Evolutionary conservation across 192 early-diverging fungal species (phyloP).

Genomic region (Diversispora eburnea): DNA sequence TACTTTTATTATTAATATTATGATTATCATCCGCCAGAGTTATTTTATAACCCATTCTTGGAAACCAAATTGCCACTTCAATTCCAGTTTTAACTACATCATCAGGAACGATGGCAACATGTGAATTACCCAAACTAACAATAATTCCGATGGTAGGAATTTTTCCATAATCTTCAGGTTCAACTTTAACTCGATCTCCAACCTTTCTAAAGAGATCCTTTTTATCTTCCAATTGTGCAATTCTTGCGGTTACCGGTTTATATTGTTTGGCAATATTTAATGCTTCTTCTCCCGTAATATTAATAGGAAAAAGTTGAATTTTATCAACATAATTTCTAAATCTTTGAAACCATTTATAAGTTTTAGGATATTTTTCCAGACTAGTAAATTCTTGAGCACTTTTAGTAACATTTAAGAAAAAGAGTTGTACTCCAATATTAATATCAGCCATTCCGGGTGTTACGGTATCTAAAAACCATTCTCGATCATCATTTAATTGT

Average conservation of each 20-base stretch:
- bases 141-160: constrained; percentile 34
- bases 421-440: constrained; percentile 28
- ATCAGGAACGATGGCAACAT: constrained; percentile 30
- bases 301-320: constrained; percentile 24
- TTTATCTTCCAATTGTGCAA: background rate
- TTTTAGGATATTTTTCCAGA: constrained; percentile 21
- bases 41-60: constrained; percentile 33
- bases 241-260: background rate
- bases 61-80: constrained; percentile 33
- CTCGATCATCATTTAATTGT: constrained; percentile 26
- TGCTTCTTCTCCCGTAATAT: constrained; percentile 35
- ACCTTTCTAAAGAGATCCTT: constrained; percentile 8
- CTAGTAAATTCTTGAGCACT: constrained; percentile 27
- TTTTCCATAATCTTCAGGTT: constrained; percentile 45
- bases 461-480: constrained; percentile 35
- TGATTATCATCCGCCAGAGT: too few relatives aligned
- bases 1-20: too few relatives aligned
- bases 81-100: constrained; percentile 13
- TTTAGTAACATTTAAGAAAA: constrained; percentile 30
- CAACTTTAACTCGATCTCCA: constrained; percentile 32
- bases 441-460: constrained; percentile 31
- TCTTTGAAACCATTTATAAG: constrained; percentile 34
- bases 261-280: constrained; percentile 29
- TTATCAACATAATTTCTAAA: constrained; percentile 30
- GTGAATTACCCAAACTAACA: constrained; percentile 20